Evolutionary conservation across 768 basidiomycete species (phyloP), one percentile per base, ranked within the genome.

Genomic region (Boletus vinaceobasis): DNA sequence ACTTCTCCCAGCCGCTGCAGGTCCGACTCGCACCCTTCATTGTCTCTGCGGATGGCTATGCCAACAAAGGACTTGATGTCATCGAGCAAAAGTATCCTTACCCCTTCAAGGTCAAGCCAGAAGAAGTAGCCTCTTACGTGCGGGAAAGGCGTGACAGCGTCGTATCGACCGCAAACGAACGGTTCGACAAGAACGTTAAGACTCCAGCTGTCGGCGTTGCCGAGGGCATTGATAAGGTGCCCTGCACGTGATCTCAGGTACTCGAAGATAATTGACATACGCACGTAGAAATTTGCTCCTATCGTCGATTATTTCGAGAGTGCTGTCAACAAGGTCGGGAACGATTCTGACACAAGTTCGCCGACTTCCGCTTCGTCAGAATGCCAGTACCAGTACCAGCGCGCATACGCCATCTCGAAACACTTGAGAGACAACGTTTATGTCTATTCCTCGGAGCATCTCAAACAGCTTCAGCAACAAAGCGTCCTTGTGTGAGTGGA

Each of bases 351-450:
- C 17, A 67, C 76, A 7, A 73, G 80, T 31, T 73, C 74, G 6
- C 72, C 79, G 11, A 74, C 77, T 2, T 74, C 82, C 26, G 68
- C 71, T 15, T 66, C 79, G n/a, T 75, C 78, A 11, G 80, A 84
- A 59, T 73, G 79, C 43, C 80, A 87, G 67, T 88, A 83, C 61
- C 90, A 92, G 72, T 88, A 89, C 64, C 87, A 89, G 66, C 88
- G 90, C 44, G 88, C 81, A 43, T 75, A 81, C 57, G 75, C 77
- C 36, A 79, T 93, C 48, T 86, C 88, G 32, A 79, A 77, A 61
- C 80, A 81, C 39, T 74, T 90, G 56, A 78, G 77, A 56, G 83
- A 83, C 60, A 81, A 86, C 62, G 63, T 90, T 42, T 80, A 79
- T 56, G 79, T 74, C 29, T 86, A 85, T 65, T 87, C 88, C 4